Base-by-base conservation (phyloP, 495 filamentous ascomycete species). In the Cairneyella variabilis region DNA sequence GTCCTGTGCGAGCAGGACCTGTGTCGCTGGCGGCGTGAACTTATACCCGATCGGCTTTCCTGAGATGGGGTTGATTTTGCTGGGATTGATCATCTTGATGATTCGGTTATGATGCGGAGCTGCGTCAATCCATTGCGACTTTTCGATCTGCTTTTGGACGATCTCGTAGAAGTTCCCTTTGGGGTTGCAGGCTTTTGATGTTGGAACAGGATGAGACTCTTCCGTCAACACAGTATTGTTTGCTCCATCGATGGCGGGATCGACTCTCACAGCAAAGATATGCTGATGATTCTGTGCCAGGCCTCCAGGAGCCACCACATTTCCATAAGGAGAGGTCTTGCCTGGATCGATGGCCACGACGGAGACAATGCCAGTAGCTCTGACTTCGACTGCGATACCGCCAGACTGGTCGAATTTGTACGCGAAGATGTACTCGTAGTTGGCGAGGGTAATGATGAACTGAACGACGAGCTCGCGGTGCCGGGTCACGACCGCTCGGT, bases 331-430 rank as follows among this genome's bases (percentile, higher is more conserved):
- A 10, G 22, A 27, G 16, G 14, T 37, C 20, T 56, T 50, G 1
- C 53, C 53, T 1, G 25, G 5, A 20, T 56, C 45, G 26, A 56
- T 56, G 14, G 22, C 21, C 10, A 48, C 44, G 3, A 42, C 37
- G 18, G 1, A 76, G 74, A 96, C 72, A 53, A 96, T 88, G 0
- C 90, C 90, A 1, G 90, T 95, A 3, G 90, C 90, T 8, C 85
- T 77, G 85, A 61, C 88, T 85, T 48, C 89, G 85, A 9, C 86
- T 83, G 58, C 91, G 91, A 40, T 96, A 88, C 60, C 51, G 17
- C 45, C 56, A n/a, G 44, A 22, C 20, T 54, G 56, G 32, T 54
- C 51, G 20, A 89, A 69, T 53, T 88, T 85, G 8, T 85, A 85
- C 11, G 53, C 50, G 21, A 58, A 57, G 21, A 55, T 51, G 27